These are phyloP conservation scores for Ganoderma sinense DNA, from an alignment of 1,284 basidiomycete genomes.

Conservation along the genomic window DNA sequence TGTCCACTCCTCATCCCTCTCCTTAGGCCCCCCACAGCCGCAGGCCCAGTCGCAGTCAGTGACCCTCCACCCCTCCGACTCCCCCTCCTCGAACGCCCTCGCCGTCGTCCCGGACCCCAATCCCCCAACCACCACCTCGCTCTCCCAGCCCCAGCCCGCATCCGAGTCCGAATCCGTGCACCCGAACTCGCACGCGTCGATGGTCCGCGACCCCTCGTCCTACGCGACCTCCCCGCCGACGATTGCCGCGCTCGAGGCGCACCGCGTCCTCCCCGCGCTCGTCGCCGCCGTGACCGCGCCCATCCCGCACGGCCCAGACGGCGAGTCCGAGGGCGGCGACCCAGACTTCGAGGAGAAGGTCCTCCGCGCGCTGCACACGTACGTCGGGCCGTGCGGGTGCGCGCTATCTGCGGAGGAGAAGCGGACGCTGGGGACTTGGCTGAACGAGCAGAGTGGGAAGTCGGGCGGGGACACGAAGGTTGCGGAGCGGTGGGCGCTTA, in stretches of 20 bases:
- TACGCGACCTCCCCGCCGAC: conserved; percentile 53
- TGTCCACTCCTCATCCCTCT: conserved; percentile 10
- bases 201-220: conserved; percentile 51
- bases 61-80: conserved; percentile 26
- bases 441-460: conserved; percentile 35
- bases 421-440: conserved; percentile 44
- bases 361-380: conserved; percentile 66
- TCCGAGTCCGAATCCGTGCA: conserved; percentile 46
- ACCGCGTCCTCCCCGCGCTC: conserved; percentile 52
- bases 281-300: conserved; percentile 57
- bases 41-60: conserved; percentile 19
- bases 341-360: conserved; percentile 86
- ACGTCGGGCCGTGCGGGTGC: conserved; percentile 52
- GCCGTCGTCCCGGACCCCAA: neutral
- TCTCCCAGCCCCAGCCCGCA: conserved; percentile 44
- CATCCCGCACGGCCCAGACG: conserved; percentile 72
- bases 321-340: conserved; percentile 70
- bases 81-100: conserved; percentile 5
- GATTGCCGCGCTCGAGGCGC: conserved; percentile 54
- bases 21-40: neutral
- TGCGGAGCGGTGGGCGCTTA: conserved; percentile 37
- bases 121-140: conserved; percentile 41
- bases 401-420: conserved; percentile 53
- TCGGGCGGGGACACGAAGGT: conserved; percentile 31
- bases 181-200: conserved; percentile 72